Evolutionary conservation across 306 rosid genomes (phyloP), one percentile per base, ranked within the genome.

Genomic region (Fagus sylvatica): DNA sequence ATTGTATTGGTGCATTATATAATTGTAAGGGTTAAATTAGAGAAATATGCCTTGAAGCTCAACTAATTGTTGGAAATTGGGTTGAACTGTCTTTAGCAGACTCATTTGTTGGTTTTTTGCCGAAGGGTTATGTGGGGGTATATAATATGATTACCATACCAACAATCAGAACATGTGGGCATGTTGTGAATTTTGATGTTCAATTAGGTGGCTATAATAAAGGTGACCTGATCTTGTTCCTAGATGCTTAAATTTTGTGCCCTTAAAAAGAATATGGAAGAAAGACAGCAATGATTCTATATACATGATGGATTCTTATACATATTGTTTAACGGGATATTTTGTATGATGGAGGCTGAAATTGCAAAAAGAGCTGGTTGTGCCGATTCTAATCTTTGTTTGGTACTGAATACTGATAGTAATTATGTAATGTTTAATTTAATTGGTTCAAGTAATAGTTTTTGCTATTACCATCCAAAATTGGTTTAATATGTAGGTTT

Each of bases 191-290:
- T 40, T 39, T 36, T 43, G 60, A 51, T 72, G 46, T 32, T 55
- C 76, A 12, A 34, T 59, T 70, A 62, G 55, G 74, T 66, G 49
- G 71, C 71, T 49, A 39, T 41, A 32, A 39, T 17, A 66, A 39
- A 39, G 33, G 71, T 66, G 32, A 6, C 71, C 13, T 9, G 8
- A 39, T 66, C 71, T 40, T 37, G 28, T 66, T 15, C 30, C 71
- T 6, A 3, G 12, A 65, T 69, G 72, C 43, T 7, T 69, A 49
- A 28, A 28, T 4, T 39, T 49, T 37, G 42, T 17, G 10, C 33
- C 64, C 51, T 32, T 17, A 13, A 48, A 37, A 30, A 40, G 19
- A 12, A 43, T 19, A 66, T 67, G 57, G 15, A 68, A 59, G 76
- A 28, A 66, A 69, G 64, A 69, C 22, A 36, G 12, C n/a, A 74